Conservation (phyloP, 805 yeast species). For the Candida koratica region DNA sequence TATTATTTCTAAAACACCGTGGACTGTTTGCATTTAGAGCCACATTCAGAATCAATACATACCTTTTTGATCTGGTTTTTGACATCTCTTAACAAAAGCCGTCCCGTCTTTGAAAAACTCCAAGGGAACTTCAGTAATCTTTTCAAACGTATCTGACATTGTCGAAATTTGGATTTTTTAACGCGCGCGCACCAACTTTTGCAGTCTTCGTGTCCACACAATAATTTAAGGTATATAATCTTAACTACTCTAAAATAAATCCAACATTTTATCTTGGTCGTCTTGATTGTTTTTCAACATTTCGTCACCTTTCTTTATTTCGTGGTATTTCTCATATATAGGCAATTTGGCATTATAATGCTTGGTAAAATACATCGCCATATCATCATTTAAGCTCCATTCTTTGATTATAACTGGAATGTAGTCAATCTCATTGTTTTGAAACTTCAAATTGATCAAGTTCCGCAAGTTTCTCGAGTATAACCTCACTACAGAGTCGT, state of each 20-base stretch:
- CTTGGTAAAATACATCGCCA: slow-evolving; percentile 21
- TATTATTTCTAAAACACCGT: not conserved
- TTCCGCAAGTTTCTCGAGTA: slow-evolving; percentile 22
- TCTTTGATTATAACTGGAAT: slow-evolving; percentile 26
- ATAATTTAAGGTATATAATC: too few relatives aligned
- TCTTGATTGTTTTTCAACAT: slow-evolving; percentile 18
- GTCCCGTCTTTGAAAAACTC: slow-evolving; percentile 90
- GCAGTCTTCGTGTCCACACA: too few relatives aligned
- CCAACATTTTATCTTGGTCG: slow-evolving; percentile 13
- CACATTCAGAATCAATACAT: slow-evolving; percentile 9
- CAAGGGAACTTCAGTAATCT: slow-evolving; percentile 78
- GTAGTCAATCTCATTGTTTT: slow-evolving; percentile 26
- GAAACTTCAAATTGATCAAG: slow-evolving; percentile 28
- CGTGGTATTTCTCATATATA: slow-evolving; percentile 1
- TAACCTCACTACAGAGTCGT: slow-evolving; percentile 15
- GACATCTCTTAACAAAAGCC: slow-evolving; percentile 84
- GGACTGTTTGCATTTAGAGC: not conserved
- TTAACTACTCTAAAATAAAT: slow-evolving; percentile 5
- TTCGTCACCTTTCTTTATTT: slow-evolving; percentile 6
- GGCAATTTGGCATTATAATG: slow-evolving; percentile 8
- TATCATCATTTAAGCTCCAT: slow-evolving; percentile 32
- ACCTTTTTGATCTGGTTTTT: slow-evolving; percentile 86
- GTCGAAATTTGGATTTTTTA: slow-evolving; percentile 2
- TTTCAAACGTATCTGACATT: slow-evolving; percentile 64
- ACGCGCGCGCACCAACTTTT: too few relatives aligned